Evolutionary conservation across 1,284 basidiomycete species (phyloP), one percentile per base, ranked within the genome.

Genomic region (Trichosporon ovoides): DNA sequence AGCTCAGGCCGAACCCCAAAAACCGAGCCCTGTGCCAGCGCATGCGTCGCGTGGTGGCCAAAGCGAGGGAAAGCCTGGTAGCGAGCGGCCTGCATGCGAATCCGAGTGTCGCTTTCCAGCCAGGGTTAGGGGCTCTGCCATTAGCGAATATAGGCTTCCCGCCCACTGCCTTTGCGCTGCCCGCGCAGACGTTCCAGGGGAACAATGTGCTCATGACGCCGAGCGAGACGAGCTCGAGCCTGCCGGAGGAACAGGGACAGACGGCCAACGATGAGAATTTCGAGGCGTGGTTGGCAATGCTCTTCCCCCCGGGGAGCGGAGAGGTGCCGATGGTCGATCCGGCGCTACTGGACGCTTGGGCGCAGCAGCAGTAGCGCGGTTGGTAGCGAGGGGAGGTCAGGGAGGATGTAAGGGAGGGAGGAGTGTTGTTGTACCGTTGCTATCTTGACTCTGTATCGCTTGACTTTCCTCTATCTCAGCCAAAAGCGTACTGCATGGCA

Each of bases 11-110:
- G 1, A 64, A 59, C 57, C 20, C 52, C 19, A 64, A 64, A 52
- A 64, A 64, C 54, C 59, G 59, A n/a, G 59, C 59, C 1, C 57
- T 64, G 3, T 46, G 53, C 9, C 20, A 55, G 20, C 51, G 57
- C n/a, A 61, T 60, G n/a, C 53, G 55, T n/a, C 40, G 57, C 2
- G 52, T 64, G 2, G 55, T 58, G 0, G 46, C 49, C 36, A 64
- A 56, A 40, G 58, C 58, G 14, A 34, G 40, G 7, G 54, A 59
- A 36, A 50, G 50, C 19, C 38, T 59, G 1, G 50, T 38, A 3
- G 53, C 22, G 43, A 43, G 22, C 10, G 53, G 53, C 33, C 48
- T 59, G 20, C 53, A 51, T 3, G 28, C 35, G 37, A 37, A 24
- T 14, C 33, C 6, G n/a, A n/a, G n/a, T n/a, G 43, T 34, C 7